phyloP scores from a whole-genome alignment of 495 filamentous ascomycete genomes.

The Penicillium coprophilum region DNA sequence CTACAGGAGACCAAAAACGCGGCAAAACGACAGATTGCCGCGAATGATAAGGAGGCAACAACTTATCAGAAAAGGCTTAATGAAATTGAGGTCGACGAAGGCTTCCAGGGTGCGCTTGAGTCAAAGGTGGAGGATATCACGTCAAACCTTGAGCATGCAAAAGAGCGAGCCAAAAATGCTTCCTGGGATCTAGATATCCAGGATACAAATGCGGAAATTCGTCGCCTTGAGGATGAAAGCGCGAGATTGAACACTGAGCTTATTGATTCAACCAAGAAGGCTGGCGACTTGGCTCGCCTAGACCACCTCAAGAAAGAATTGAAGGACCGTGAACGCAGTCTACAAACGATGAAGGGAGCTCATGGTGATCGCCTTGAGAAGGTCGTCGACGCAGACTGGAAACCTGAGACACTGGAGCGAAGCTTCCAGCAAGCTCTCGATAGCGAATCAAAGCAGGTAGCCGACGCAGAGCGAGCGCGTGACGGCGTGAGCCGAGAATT shows the following conservation, averaged over 20 bases:
- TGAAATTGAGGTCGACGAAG: slow-evolving; percentile 77
- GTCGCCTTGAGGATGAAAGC: slow-evolving; percentile 64
- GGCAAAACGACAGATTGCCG: slow-evolving; percentile 64
- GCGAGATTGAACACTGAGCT: slow-evolving; percentile 72
- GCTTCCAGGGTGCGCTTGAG: slow-evolving; percentile 70
- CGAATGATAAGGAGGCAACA: slow-evolving; percentile 65
- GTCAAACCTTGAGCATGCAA: slow-evolving; percentile 58
- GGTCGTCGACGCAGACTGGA: slow-evolving; percentile 65
- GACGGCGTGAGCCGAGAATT: slow-evolving; percentile 70
- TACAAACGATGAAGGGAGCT: slow-evolving; percentile 73
- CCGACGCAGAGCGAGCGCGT: slow-evolving; percentile 64
- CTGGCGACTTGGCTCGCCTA: slow-evolving; percentile 73
- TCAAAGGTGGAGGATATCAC: slow-evolving; percentile 69
- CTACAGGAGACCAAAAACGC: slow-evolving; percentile 68
- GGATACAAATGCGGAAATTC: slow-evolving; percentile 59
- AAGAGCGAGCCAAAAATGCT: slow-evolving; percentile 56
- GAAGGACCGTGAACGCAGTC: slow-evolving; percentile 64
- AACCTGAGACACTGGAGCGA: slow-evolving; percentile 64
- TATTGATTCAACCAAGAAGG: slow-evolving; percentile 73
- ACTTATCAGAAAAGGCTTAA: slow-evolving; percentile 64
- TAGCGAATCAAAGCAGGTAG: slow-evolving; percentile 49
- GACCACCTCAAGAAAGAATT: slow-evolving; percentile 75
- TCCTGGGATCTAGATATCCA: slow-evolving; percentile 69
- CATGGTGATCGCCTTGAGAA: slow-evolving; percentile 67
- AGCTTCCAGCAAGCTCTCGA: slow-evolving; percentile 68